Evolutionary conservation across 1,139 yeast genomes (phyloP).

Genomic region (Yamadazyma sp.): DNA sequence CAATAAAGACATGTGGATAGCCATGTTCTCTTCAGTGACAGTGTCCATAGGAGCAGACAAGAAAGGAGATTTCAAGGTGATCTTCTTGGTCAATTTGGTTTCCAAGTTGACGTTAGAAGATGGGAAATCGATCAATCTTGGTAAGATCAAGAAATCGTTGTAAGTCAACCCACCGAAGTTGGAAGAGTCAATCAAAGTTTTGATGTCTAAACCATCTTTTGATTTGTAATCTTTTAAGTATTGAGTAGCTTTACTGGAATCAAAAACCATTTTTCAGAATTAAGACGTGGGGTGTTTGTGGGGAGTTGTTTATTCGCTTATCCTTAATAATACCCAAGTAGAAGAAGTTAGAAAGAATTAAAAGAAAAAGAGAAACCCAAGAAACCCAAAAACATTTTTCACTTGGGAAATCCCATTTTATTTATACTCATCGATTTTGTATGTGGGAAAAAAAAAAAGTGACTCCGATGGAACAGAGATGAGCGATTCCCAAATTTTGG

Average conservation of each 20-base stretch:
- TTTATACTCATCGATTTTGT: conserved; percentile 3
- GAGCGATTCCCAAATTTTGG: not conserved
- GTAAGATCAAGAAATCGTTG: conserved; percentile 92
- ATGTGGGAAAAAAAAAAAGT: not conserved
- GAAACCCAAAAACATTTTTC: conserved; percentile 5
- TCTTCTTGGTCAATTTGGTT: conserved; percentile 85
- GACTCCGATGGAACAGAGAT: conserved; percentile 5
- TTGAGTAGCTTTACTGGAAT: conserved; percentile 66
- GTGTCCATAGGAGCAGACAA: conserved; percentile 99
- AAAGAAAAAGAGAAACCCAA: conserved; percentile 14
- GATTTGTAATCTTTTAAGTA: conserved; percentile 62
- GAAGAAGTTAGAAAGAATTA: conserved; percentile 4
- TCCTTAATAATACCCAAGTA: conserved; percentile 1
- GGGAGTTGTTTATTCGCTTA: not conserved
- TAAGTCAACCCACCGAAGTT: conserved; percentile 95
- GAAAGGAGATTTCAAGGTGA: conserved; percentile 88
- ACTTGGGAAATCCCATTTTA: conserved; percentile 1
- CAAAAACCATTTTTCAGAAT: conserved; percentile 34
- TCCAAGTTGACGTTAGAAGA: conserved; percentile 76
- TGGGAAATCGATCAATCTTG: conserved; percentile 92
- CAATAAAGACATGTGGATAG: conserved; percentile 95
- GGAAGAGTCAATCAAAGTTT: conserved; percentile 84
- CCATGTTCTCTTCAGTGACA: conserved; percentile 96
- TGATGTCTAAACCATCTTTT: conserved; percentile 85
- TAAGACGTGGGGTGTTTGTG: conserved; percentile 1